A percentile compares a stretch with the other conserved stretches of the same genome.
Conservation (phyloP, 2,329 filamentous ascomycete species). For the Exophiala calicioides region DNA sequence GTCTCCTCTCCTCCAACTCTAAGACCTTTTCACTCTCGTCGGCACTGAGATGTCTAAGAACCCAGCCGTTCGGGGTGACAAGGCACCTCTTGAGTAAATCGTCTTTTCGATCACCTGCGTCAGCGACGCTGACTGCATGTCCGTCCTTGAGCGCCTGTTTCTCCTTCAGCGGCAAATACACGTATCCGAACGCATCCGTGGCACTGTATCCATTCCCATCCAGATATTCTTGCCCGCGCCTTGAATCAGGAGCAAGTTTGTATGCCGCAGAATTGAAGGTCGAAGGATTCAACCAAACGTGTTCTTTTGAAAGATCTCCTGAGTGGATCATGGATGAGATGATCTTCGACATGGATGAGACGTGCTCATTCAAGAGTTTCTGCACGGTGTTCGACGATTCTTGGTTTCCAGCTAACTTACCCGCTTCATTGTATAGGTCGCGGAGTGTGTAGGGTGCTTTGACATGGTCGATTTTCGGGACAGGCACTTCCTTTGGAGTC, state of each 20-base stretch:
- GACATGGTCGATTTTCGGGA: constrained; percentile 9
- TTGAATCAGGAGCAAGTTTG: constrained; percentile 28
- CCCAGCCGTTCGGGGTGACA: constrained; percentile 47
- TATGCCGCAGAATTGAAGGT: constrained; percentile 32
- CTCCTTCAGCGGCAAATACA: constrained; percentile 46
- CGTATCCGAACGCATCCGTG: constrained; percentile 41
- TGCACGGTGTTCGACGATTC: constrained; percentile 18
- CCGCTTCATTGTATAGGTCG: constrained; percentile 28
- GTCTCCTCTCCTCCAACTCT: constrained; percentile 43
- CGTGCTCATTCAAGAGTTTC: constrained; percentile 25
- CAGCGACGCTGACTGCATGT: constrained; percentile 43
- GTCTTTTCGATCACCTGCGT: constrained; percentile 33
- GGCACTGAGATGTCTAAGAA: constrained; percentile 46
- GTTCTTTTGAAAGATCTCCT: constrained; percentile 40
- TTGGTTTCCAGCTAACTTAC: constrained; percentile 8
- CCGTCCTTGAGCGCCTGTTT: constrained; percentile 45
- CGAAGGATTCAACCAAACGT: constrained; percentile 42
- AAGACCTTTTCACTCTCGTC: constrained; percentile 51
- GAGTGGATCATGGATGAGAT: constrained; percentile 26
- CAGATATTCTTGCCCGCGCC: constrained; percentile 31
- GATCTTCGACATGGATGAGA: constrained; percentile 28
- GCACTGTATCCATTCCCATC: constrained; percentile 31
- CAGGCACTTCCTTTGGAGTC: constrained; percentile 15
- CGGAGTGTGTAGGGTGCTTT: constrained; percentile 25
- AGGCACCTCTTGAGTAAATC: constrained; percentile 45